Evolutionary conservation across 345 rosid genomes (phyloP).

Genomic region (Aquilaria malaccensis): DNA sequence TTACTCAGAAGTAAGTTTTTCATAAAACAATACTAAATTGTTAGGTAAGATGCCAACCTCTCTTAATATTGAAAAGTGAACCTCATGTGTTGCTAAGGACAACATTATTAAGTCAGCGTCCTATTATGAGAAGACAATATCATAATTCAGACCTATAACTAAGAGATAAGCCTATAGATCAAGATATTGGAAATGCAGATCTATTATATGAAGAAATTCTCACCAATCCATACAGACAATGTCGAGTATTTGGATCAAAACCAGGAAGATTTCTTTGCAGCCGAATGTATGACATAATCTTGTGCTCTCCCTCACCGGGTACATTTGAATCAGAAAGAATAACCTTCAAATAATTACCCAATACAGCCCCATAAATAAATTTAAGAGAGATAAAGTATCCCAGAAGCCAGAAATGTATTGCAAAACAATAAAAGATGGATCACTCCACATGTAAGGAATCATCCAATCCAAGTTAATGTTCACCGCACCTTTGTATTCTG

Average conservation of each 20-base stretch:
- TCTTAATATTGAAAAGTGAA: constrained; percentile 96
- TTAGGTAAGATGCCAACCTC: constrained; percentile 48
- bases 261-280: constrained; percentile 79
- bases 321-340: constrained; percentile 96
- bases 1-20: constrained; percentile 1
- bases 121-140: constrained; percentile 30
- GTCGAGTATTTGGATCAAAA: constrained; percentile 88
- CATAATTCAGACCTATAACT: not conserved
- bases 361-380: constrained; percentile 51
- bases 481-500: constrained; percentile 65
- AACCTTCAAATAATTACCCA: constrained; percentile 80
- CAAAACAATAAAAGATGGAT: constrained; percentile 35
- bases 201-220: constrained; percentile 17
- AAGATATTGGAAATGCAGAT: not conserved
- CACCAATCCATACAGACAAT: constrained; percentile 93
- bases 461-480: constrained; percentile 29
- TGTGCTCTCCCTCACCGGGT: constrained; percentile 99
- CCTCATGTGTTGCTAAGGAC: constrained; percentile 90
- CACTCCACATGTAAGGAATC: constrained; percentile 45
- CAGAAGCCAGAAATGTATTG: constrained; percentile 33
- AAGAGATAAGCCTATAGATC: not conserved
- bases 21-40: constrained; percentile 1
- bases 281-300: constrained; percentile 92
- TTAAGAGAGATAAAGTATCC: constrained; percentile 49
- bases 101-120: constrained; percentile 99